Percentiles rank a stretch among this genome's conserved stretches.
These are phyloP conservation scores for Neurospora sp. DNA, from an alignment of 495 filamentous ascomycete species.

Conservation along the genomic window DNA sequence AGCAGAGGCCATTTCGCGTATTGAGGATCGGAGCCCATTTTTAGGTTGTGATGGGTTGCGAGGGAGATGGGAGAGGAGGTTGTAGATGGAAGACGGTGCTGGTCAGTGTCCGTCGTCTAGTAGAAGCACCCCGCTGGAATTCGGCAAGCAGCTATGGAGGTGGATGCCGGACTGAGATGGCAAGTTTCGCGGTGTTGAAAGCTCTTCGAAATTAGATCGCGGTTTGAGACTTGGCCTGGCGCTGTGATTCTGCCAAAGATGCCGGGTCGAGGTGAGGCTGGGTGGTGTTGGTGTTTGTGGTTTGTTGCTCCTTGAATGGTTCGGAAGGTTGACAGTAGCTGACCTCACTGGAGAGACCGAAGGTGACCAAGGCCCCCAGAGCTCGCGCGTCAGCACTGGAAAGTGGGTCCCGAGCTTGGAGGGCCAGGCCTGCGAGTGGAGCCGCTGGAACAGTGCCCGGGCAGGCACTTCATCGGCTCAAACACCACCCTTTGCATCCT, in stretches of 20 bases:
- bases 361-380: background rate
- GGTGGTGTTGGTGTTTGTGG: background rate
- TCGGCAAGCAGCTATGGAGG: background rate
- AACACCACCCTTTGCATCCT: background rate
- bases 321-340: background rate
- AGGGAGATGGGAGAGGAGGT: background rate
- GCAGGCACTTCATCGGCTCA: background rate
- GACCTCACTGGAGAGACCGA: background rate
- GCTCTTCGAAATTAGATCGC: background rate
- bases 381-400: background rate
- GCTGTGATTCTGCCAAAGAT: background rate
- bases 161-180: background rate
- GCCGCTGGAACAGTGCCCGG: background rate
- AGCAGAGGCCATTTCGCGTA: conserved; percentile 93
- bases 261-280: background rate
- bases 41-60: conserved; percentile 3
- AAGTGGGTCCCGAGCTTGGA: background rate
- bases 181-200: background rate
- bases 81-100: background rate
- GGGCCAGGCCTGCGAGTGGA: background rate
- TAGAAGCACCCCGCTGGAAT: background rate
- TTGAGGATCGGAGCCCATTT: conserved; percentile 93
- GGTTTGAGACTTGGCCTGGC: background rate
- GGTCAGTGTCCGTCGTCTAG: background rate
- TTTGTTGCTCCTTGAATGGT: background rate